Conservation (phyloP, 2,329 filamentous ascomycete species). For the Aspergillus aculeatinus region DNA sequence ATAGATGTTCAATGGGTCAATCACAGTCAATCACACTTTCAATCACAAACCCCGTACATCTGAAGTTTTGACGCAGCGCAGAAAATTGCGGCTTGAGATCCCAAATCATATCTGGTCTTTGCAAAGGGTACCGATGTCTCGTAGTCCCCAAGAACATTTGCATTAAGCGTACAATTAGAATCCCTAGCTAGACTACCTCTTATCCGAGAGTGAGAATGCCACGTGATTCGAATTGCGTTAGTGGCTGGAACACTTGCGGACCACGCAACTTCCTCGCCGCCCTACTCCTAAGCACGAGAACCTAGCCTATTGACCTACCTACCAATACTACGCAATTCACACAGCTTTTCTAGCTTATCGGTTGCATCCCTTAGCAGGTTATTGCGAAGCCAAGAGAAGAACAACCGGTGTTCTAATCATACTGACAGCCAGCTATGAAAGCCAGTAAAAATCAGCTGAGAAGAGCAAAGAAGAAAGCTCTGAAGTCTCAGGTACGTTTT, state of each 20-base stretch:
- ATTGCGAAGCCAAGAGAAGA: background rate
- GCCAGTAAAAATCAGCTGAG: constrained; percentile 93
- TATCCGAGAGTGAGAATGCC: background rate
- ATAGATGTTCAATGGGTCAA: too few relatives aligned
- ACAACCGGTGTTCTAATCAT: background rate
- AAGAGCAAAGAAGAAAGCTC: constrained; percentile 90
- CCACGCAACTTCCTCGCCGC: background rate
- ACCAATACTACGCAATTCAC: background rate
- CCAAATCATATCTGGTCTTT: too few relatives aligned
- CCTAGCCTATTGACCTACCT: background rate
- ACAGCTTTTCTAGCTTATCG: background rate
- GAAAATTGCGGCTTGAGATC: too few relatives aligned
- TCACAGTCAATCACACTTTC: too few relatives aligned
- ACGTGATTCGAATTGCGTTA: background rate
- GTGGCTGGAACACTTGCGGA: background rate
- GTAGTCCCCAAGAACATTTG: too few relatives aligned
- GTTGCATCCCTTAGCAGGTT: background rate
- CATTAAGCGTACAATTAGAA: too few relatives aligned
- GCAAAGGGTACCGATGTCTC: too few relatives aligned
- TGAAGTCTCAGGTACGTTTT: constrained; percentile 64
- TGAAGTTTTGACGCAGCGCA: too few relatives aligned
- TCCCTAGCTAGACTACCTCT: too few relatives aligned
- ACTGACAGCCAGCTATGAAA: constrained; percentile 50
- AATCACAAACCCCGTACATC: too few relatives aligned
- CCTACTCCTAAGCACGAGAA: too few relatives aligned